These are phyloP conservation scores for Perkinsus chesapeaki DNA, from an alignment of 169 alveolate genomes.

Conservation along the genomic window DNA sequence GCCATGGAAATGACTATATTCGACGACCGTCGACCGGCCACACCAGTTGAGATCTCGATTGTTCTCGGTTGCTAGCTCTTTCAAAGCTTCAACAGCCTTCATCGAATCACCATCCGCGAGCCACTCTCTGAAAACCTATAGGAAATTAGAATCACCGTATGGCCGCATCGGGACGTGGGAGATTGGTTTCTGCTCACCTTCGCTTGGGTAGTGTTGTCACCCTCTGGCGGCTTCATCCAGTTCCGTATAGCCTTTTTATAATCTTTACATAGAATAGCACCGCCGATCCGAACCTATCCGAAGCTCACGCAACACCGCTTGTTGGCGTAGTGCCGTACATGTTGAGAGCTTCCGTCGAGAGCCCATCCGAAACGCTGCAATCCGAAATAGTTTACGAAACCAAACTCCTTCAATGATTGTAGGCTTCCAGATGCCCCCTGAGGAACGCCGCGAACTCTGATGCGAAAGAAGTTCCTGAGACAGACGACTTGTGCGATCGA, in stretches of 20 bases:
- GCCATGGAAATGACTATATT: not conserved
- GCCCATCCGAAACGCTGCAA: conserved; percentile 5
- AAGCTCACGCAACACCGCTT: not conserved
- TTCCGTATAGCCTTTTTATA: not conserved
- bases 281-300: not conserved
- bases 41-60: not conserved
- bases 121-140: not conserved
- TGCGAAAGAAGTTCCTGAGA: not conserved
- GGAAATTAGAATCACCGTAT: too few species aligned
- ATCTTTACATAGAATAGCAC: not conserved
- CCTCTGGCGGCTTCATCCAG: not conserved
- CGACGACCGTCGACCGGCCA: not conserved
- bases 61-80: not conserved
- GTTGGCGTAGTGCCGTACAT: not conserved
- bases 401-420: not conserved
- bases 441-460: not conserved
- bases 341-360: not conserved
- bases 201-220: not conserved
- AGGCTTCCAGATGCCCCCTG: not conserved
- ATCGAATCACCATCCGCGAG: not conserved
- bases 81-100: not conserved
- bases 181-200: too few species aligned
- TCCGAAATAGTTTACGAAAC: not conserved
- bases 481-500: not conserved
- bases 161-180: too few species aligned